Base-by-base conservation (phyloP, 2,329 filamentous ascomycete species). In the Pseudogymnoascus sp. region DNA sequence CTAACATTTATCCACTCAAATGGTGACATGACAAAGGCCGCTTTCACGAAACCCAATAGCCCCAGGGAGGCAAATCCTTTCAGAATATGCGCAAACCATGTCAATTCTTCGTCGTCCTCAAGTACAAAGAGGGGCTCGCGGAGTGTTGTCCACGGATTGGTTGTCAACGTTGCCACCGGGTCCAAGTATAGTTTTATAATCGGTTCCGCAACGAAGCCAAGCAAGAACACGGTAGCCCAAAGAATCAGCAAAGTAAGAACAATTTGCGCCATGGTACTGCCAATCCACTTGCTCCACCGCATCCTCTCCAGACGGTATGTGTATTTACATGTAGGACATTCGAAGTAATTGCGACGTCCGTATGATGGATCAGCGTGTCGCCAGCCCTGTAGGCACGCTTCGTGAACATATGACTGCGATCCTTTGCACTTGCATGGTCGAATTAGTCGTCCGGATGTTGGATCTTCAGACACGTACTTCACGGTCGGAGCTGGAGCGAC, bases 341-440 rank as follows among this genome's bases (percentile, higher is more conserved):
- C 82, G 84, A 88, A 96, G 71, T 86, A 95, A 67, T 92, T 91
- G 61, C 89, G 82, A 62, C 75, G 76, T 41, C 77, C 76, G 65
- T 83, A 81, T 39, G 80, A 69, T 0, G 89, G 88, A 70, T 91
- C 85, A 43, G 89, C 82, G 64, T 87, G 81, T 67, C 94, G 84
- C 91, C 92, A 97, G 9, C 83, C 80, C 69, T 89, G 84, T 57
- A 99, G 79, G 70, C 94, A 99, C 30, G 86, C 88, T 74, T 97
- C 91, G 73, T 99, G 94, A 22, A 97, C 91, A 74, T 96, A 97
- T 76, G 90, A 90, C 67, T 93, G 90, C 38, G 89, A 90, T 59
- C 94, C 94, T 76, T 90, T 95, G 81, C 94, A 99, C 75, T 87
- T 86, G 79, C 94, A 99, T 35, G 94, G 94, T 60, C 89, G 88